phyloP scores from a whole-genome alignment of 2,329 filamentous ascomycete genomes.

The Fusarium sp. region DNA sequence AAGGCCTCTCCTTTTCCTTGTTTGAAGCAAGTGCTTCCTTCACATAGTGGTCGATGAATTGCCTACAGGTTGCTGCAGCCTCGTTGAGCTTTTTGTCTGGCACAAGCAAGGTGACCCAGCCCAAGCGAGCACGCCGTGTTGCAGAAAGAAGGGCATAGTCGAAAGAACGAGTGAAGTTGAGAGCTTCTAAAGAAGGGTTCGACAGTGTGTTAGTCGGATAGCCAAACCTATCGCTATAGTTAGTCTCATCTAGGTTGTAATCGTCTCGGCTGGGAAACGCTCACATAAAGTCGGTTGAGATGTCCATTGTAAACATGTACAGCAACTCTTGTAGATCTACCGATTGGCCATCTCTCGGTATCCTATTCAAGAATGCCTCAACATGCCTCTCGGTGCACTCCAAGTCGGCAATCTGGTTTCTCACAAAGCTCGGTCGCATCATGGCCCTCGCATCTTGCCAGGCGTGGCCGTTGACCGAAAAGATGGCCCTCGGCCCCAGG shows the following conservation, averaged over 20 bases:
- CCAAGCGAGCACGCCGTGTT: constrained; percentile 50
- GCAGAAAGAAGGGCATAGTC: constrained; percentile 49
- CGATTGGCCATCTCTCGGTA: constrained; percentile 62
- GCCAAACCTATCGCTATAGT: constrained; percentile 48
- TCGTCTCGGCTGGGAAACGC: constrained; percentile 22
- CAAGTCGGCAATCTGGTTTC: constrained; percentile 69
- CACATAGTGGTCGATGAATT: constrained; percentile 60
- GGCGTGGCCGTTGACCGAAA: constrained; percentile 59
- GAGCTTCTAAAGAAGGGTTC: constrained; percentile 47
- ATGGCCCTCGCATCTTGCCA: constrained; percentile 63
- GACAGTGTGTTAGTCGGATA: constrained; percentile 53
- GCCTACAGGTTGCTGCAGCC: constrained; percentile 52
- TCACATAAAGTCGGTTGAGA: constrained; percentile 70
- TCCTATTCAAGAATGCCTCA: constrained; percentile 63
- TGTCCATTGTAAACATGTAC: constrained; percentile 71
- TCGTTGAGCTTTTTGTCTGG: constrained; percentile 51
- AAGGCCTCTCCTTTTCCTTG: constrained; percentile 51
- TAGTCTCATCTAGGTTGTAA: not conserved
- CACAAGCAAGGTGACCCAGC: constrained; percentile 49
- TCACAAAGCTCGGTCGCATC: constrained; percentile 62
- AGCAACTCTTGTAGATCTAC: constrained; percentile 71
- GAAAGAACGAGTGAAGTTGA: constrained; percentile 58
- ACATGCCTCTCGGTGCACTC: constrained; percentile 75
- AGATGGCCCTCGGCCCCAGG: constrained; percentile 61
- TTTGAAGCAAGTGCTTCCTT: constrained; percentile 50